These are phyloP conservation scores for Jackrogersella minutella DNA, from an alignment of 495 filamentous ascomycete species.

Conservation along the genomic window DNA sequence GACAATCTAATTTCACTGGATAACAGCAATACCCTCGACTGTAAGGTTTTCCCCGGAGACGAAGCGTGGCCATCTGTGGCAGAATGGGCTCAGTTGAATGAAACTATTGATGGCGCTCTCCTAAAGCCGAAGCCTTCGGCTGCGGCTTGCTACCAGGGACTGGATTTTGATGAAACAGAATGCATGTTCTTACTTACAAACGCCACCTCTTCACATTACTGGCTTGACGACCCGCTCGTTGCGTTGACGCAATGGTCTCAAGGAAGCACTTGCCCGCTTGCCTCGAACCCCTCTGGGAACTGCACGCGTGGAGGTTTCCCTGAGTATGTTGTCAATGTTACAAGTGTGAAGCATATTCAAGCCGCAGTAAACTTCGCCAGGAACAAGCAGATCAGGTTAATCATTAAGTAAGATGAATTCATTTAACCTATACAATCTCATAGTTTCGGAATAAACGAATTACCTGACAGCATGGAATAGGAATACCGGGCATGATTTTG, in stretches of 20 bases:
- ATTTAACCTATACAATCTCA: not conserved
- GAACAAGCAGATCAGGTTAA: conserved; percentile 63
- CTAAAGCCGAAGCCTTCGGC: conserved; percentile 62
- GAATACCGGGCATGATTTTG: conserved; percentile 74
- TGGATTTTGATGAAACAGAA: conserved; percentile 50
- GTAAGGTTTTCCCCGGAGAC: conserved; percentile 64
- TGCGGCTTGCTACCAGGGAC: conserved; percentile 60
- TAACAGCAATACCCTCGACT: conserved; percentile 31
- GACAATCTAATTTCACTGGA: not conserved
- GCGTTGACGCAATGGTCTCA: conserved; percentile 49
- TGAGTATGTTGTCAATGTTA: conserved; percentile 66
- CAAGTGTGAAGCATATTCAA: conserved; percentile 60
- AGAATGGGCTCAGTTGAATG: conserved; percentile 58
- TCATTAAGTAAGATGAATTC: conserved; percentile 58
- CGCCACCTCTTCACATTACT: conserved; percentile 42
- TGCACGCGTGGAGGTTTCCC: conserved; percentile 67
- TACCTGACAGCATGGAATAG: conserved; percentile 43
- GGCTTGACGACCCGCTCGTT: conserved; percentile 49
- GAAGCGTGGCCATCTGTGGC: conserved; percentile 53
- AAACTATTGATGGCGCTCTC: conserved; percentile 55
- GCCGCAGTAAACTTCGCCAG: conserved; percentile 68
- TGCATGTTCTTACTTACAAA: conserved; percentile 50
- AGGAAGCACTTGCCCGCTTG: conserved; percentile 47
- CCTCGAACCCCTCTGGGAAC: conserved; percentile 39
- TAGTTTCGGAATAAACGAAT: not conserved